Conservation (phyloP, 2,329 filamentous ascomycete species). For the Claviceps lovelessii region DNA sequence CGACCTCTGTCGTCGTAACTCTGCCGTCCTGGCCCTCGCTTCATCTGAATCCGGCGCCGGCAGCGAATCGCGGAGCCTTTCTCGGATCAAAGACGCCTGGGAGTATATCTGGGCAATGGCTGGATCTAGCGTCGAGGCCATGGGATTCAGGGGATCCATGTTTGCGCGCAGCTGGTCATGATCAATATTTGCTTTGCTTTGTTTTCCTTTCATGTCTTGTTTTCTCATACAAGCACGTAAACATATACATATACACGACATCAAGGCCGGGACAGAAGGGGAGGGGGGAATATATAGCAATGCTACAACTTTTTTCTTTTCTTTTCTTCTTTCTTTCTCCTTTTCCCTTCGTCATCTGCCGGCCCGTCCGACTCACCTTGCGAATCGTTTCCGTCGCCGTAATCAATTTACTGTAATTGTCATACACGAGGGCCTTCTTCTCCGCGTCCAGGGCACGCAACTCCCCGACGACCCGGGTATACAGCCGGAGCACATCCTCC, state of each 20-base stretch:
- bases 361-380: conserved; percentile 34
- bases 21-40: conserved; percentile 20
- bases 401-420: conserved; percentile 96
- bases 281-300: neutral
- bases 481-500: conserved; percentile 54
- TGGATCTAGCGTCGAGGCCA: conserved; percentile 57
- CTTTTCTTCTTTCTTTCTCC: too few relatives aligned
- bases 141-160: conserved; percentile 66
- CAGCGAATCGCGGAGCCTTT: conserved; percentile 33
- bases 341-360: neutral
- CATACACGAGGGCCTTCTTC: conserved; percentile 92
- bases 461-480: conserved; percentile 61
- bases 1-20: conserved; percentile 22
- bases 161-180: conserved; percentile 55
- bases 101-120: conserved; percentile 63
- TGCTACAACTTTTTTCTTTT: too few relatives aligned
- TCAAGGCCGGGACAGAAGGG: neutral
- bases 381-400: conserved; percentile 92
- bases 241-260: too few relatives aligned
- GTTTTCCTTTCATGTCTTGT: too few relatives aligned
- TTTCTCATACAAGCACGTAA: too few relatives aligned
- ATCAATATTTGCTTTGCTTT: neutral
- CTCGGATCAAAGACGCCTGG: conserved; percentile 40
- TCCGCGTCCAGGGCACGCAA: conserved; percentile 86
- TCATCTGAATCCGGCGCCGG: conserved; percentile 30